Percentiles rank a stretch among this genome's conserved stretches.
These are phyloP conservation scores for Bruguiera sexangula DNA, from an alignment of 345 rosid species.

Conservation along the genomic window DNA sequence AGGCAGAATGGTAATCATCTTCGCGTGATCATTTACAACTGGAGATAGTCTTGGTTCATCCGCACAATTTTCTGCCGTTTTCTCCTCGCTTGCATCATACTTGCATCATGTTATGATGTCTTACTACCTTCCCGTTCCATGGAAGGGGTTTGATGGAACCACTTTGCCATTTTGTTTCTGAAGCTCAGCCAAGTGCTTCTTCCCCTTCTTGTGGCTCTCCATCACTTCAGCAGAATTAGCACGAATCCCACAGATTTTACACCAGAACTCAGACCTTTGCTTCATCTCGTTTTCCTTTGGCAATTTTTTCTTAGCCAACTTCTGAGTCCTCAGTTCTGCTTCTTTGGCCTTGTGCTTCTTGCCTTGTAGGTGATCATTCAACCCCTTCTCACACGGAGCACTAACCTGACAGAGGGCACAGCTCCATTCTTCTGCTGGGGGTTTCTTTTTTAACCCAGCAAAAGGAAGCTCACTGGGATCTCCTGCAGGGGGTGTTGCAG, in stretches of 20 bases:
- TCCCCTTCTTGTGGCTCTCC: slow-evolving; percentile 39
- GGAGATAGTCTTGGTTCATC: too few species aligned
- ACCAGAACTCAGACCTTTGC: slow-evolving; percentile 41
- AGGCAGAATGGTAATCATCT: too few species aligned
- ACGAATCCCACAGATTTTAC: slow-evolving; percentile 45
- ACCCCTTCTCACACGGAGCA: slow-evolving; percentile 22
- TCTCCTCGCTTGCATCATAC: too few species aligned
- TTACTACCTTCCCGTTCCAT: background rate
- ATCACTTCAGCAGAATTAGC: slow-evolving; percentile 29
- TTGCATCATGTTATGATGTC: too few species aligned
- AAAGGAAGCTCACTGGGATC: too few species aligned
- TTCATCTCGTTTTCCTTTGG: background rate
- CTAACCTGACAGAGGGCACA: slow-evolving; percentile 30
- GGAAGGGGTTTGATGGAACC: background rate
- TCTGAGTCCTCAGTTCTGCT: slow-evolving; percentile 11
- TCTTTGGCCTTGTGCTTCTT: slow-evolving; percentile 30
- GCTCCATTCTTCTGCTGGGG: slow-evolving; percentile 30
- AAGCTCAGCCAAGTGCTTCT: slow-evolving; percentile 39
- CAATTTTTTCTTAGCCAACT: background rate
- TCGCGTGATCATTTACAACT: too few species aligned
- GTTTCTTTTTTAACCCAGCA: background rate
- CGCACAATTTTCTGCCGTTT: too few species aligned
- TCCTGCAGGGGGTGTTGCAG: too few species aligned
- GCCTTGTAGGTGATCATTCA: slow-evolving; percentile 31
- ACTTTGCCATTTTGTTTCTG: slow-evolving; percentile 20